Conservation (phyloP, 2,329 filamentous ascomycete species). For the Diaporthe australafricana region DNA sequence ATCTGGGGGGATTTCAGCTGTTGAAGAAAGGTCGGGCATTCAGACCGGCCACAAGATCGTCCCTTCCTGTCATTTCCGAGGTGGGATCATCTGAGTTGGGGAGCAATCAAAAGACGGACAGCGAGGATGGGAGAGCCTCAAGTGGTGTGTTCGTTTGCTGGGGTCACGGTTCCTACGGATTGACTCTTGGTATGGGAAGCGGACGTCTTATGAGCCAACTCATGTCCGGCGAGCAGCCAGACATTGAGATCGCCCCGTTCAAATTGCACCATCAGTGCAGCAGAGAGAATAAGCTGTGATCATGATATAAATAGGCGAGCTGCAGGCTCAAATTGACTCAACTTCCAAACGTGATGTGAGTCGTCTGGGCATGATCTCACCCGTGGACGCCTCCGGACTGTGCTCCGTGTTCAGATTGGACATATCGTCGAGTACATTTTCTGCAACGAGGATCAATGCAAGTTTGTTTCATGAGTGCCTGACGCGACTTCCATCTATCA, state of each 20-base stretch:
- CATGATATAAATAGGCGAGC: too few species aligned
- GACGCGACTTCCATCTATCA: too few species aligned
- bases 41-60: background rate
- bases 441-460: too few species aligned
- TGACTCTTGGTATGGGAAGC: conserved; percentile 14
- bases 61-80: background rate
- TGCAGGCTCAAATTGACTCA: too few species aligned
- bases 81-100: background rate
- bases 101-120: background rate
- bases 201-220: conserved; percentile 13
- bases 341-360: too few species aligned
- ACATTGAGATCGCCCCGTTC: background rate
- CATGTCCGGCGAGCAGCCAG: background rate
- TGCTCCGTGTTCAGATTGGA: too few species aligned
- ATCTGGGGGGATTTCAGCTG: background rate
- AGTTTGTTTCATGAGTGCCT: too few species aligned
- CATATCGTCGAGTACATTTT: too few species aligned
- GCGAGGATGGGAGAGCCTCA: background rate
- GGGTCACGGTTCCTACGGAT: conserved; percentile 11
- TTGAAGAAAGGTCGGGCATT: background rate
- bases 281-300: too few species aligned
- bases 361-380: too few species aligned
- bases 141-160: background rate
- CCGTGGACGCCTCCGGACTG: too few species aligned
- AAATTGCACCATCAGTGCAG: background rate